Evolutionary conservation across 2,329 filamentous ascomycete species (phyloP).

Genomic region (Cladosporium sp.): DNA sequence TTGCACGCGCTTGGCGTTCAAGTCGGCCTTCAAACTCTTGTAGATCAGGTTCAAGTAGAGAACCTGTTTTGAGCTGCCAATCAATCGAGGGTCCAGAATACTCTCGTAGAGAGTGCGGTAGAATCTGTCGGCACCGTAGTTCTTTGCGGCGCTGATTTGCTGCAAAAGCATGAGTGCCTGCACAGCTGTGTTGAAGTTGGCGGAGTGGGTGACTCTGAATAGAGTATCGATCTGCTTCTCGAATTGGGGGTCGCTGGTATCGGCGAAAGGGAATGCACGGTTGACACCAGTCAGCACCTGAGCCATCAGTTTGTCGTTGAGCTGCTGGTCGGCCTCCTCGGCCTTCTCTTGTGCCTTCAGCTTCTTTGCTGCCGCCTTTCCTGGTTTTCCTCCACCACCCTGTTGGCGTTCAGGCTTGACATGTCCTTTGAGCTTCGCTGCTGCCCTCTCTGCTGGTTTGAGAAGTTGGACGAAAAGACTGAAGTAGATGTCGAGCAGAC

Average conservation of each 20-base stretch:
- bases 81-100: constrained; percentile 81
- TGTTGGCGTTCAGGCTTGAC: constrained; percentile 41
- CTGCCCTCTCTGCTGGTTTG: constrained; percentile 55
- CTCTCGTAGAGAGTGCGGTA: constrained; percentile 96
- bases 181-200: constrained; percentile 98
- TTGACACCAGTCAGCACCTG: constrained; percentile 93
- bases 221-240: constrained; percentile 90
- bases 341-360: constrained; percentile 42
- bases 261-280: constrained; percentile 89
- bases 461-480: constrained; percentile 79
- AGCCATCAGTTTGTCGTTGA: constrained; percentile 87
- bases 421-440: constrained; percentile 30
- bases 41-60: constrained; percentile 92
- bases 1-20: constrained; percentile 89
- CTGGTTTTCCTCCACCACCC: constrained; percentile 55
- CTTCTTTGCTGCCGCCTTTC: constrained; percentile 54
- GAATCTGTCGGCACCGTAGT: constrained; percentile 83
- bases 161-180: constrained; percentile 95
- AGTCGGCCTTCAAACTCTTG: constrained; percentile 81
- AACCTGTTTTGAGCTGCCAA: constrained; percentile 90
- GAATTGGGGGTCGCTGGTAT: constrained; percentile 74
- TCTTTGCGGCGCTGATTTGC: constrained; percentile 79
- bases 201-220: constrained; percentile 93
- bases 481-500: constrained; percentile 89
- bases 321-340: constrained; percentile 54